phyloP scores from a whole-genome alignment of 768 basidiomycete genomes.

The Psilocybe cyanescens region DNA sequence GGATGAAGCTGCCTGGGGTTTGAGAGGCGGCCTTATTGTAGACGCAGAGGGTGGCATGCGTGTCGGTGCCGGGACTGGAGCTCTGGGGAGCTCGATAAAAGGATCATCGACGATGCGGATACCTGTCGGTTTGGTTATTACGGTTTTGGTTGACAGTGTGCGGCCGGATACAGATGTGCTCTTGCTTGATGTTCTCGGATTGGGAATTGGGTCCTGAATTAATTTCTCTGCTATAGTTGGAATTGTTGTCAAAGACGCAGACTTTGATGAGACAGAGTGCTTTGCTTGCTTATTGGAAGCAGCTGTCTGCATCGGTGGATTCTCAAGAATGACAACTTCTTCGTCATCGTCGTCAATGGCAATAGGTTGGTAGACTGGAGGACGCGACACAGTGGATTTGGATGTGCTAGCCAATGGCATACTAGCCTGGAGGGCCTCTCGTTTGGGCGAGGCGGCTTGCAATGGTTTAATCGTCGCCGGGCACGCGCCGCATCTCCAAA shows the following conservation, averaged over 20 bases:
- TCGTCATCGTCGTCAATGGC: constrained; percentile 3
- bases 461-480: not conserved
- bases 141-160: not conserved
- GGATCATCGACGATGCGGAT: constrained; percentile 19
- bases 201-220: not conserved
- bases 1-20: not conserved
- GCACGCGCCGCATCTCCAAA: constrained; percentile 24
- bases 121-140: not conserved
- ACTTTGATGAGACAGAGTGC: not conserved
- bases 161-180: not conserved
- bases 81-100: not conserved
- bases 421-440: not conserved
- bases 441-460: constrained; percentile 1
- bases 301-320: not conserved
- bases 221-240: not conserved
- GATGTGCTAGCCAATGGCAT: not conserved
- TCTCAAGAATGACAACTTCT: constrained; percentile 1
- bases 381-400: not conserved
- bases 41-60: not conserved
- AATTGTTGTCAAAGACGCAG: not conserved
- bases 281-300: not conserved
- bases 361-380: not conserved
- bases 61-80: not conserved
- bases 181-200: not conserved
- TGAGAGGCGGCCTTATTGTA: not conserved